Percentiles rank a stretch among this genome's conserved stretches.
Evolutionary conservation across 306 rosid species (phyloP).

Genomic region (Arachis hypogaea): DNA sequence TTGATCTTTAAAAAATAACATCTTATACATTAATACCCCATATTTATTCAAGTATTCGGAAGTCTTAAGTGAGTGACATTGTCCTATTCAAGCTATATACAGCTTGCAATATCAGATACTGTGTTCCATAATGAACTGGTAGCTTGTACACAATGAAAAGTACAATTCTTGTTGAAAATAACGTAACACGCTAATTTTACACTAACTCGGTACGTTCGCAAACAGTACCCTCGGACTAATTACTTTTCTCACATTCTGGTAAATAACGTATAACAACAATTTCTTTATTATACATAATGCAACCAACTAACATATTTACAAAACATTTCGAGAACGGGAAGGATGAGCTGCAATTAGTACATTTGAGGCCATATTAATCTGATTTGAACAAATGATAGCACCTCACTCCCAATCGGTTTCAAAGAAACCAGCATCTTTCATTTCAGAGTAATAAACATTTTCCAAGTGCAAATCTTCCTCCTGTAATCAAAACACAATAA

Average conservation of each 20-base stretch:
- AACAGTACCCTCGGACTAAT: not conserved
- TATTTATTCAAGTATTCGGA: not conserved
- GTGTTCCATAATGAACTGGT: not conserved
- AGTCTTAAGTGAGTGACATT: not conserved
- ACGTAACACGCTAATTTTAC: not conserved
- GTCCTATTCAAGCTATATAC: not conserved
- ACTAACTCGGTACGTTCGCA: not conserved
- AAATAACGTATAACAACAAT: not conserved
- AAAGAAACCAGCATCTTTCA: constrained; percentile 97
- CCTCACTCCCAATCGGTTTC: constrained; percentile 84
- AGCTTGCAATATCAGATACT: not conserved
- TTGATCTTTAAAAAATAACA: no score
- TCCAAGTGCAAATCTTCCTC: constrained; percentile 87
- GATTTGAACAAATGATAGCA: constrained; percentile 19
- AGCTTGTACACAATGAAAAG: not conserved
- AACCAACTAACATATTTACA: constrained; percentile 44
- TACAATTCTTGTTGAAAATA: not conserved
- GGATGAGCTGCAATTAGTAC: constrained; percentile 16
- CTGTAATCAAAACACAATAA: constrained; percentile 44
- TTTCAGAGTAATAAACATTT: constrained; percentile 86
- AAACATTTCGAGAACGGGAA: constrained; percentile 37
- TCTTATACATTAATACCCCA: no score
- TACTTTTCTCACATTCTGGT: not conserved
- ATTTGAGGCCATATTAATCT: constrained; percentile 34
- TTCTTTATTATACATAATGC: not conserved